These are phyloP conservation scores for Annulohypoxylon maeteangense DNA, from an alignment of 495 filamentous ascomycete species.

Conservation along the genomic window DNA sequence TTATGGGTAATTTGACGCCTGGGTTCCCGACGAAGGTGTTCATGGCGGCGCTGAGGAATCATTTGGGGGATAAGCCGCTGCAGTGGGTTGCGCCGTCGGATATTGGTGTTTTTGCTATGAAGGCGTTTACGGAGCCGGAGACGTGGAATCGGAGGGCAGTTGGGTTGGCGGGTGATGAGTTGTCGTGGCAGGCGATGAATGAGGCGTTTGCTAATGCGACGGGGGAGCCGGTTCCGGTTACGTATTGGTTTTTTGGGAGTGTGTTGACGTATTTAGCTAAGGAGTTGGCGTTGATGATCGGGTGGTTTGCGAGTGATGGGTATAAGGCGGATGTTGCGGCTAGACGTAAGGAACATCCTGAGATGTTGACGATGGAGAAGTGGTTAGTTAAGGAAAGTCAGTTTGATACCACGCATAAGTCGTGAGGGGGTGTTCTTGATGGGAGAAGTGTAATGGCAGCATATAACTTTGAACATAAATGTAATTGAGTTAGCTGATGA, in stretches of 20 bases:
- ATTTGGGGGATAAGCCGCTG: conserved; percentile 58
- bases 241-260: conserved; percentile 53
- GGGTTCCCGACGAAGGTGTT: conserved; percentile 71
- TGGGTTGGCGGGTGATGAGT: conserved; percentile 58
- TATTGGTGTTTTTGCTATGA: conserved; percentile 72
- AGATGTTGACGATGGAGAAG: conserved; percentile 53
- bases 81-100: conserved; percentile 68
- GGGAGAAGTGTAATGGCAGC: not conserved
- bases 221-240: conserved; percentile 51
- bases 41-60: conserved; percentile 60
- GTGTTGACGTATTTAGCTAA: conserved; percentile 51
- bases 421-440: not conserved
- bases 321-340: conserved; percentile 56
- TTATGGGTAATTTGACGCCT: conserved; percentile 72
- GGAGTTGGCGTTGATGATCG: conserved; percentile 58
- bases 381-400: conserved; percentile 54
- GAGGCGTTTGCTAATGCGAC: conserved; percentile 52
- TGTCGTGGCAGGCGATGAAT: conserved; percentile 54
- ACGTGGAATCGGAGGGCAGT: conserved; percentile 53
- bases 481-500: not conserved
- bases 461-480: no score
- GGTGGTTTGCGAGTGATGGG: conserved; percentile 59
- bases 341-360: conserved; percentile 50
- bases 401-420: conserved; percentile 43
- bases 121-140: conserved; percentile 61